Evolutionary conservation across 352 stramenopile genomes (phyloP).

Genomic region (Pythium scleroteichum): DNA sequence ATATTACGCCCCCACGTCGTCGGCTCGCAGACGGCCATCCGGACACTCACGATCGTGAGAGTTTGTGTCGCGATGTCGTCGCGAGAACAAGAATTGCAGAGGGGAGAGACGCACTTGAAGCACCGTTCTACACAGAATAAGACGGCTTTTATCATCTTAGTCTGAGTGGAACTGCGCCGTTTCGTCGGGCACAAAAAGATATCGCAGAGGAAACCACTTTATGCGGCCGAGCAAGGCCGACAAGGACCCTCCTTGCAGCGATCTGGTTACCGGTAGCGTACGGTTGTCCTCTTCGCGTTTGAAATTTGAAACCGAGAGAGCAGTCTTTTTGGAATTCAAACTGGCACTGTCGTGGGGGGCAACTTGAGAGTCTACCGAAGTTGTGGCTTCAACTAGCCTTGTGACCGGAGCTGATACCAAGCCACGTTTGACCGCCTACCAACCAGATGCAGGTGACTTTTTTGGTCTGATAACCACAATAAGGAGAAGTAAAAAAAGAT

Average conservation of each 20-base stretch:
- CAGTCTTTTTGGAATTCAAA: not conserved
- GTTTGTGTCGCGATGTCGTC: not conserved
- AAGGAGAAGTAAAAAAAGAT: no score
- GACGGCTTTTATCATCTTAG: no score
- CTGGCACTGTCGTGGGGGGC: not conserved
- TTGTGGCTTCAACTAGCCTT: constrained; percentile 23
- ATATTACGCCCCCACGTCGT: not conserved
- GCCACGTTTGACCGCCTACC: constrained; percentile 5
- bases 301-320: not conserved
- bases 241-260: not conserved
- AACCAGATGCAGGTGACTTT: constrained; percentile 9
- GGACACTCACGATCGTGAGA: not conserved
- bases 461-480: not conserved
- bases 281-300: constrained; percentile 8
- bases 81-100: not conserved
- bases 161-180: constrained; percentile 1
- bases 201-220: not conserved
- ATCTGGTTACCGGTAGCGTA: constrained; percentile 12
- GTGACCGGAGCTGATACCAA: constrained; percentile 15
- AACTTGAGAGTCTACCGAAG: constrained; percentile 16
- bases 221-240: not conserved
- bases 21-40: not conserved
- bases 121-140: not conserved
- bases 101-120: not conserved
- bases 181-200: constrained; percentile 18